Conservation (phyloP, 257 asterid genomes). For the Lycium ferocissimum region DNA sequence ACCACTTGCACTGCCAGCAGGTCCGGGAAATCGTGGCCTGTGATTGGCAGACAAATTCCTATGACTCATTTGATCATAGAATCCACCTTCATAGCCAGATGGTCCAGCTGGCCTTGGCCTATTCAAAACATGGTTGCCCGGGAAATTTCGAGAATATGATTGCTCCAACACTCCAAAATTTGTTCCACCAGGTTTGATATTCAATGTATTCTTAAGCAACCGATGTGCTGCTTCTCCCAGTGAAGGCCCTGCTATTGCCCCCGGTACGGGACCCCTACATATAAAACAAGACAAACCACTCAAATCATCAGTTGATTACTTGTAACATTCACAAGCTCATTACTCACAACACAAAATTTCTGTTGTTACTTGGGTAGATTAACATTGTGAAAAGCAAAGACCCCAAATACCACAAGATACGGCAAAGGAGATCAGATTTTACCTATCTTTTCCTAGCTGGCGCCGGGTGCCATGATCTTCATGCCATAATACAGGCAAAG, state of each 20-base stretch:
- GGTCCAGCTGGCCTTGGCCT: constrained; percentile 80
- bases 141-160: constrained; percentile 45
- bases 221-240: constrained; percentile 97
- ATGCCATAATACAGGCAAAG: constrained; percentile 84
- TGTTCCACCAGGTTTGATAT: constrained; percentile 48
- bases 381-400: neutral
- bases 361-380: constrained; percentile 3
- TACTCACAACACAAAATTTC: neutral
- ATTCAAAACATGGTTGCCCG: constrained; percentile 45
- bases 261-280: constrained; percentile 75
- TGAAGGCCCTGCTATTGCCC: constrained; percentile 80
- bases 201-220: constrained; percentile 73
- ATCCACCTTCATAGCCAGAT: constrained; percentile 71
- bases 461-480: constrained; percentile 80
- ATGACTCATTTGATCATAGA: constrained; percentile 44
- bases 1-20: constrained; percentile 48
- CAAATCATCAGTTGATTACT: constrained; percentile 11
- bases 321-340: constrained; percentile 17
- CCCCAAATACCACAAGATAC: constrained; percentile 11
- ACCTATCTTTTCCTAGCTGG: constrained; percentile 73
- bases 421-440: constrained; percentile 27
- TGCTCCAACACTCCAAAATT: constrained; percentile 42
- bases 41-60: constrained; percentile 46
- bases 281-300: constrained; percentile 34
- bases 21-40: constrained; percentile 55